Percentiles rank a stretch among this genome's conserved stretches.
These are phyloP conservation scores for Fistulinella prunicolor DNA, from an alignment of 768 basidiomycete species.

Conservation along the genomic window DNA sequence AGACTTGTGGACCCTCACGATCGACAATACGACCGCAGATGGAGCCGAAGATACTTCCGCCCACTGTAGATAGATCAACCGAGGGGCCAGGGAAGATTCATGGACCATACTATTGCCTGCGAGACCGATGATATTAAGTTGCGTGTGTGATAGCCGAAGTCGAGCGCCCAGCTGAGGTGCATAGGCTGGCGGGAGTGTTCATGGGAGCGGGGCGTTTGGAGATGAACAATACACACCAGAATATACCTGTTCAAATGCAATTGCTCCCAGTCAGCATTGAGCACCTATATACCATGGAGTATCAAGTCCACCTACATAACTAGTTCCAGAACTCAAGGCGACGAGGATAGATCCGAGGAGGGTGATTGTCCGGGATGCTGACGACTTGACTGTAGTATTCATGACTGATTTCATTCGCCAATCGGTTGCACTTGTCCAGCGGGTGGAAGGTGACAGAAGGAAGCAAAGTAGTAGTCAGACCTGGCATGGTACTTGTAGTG, in stretches of 20 bases:
- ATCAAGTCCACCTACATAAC: constrained; percentile 54
- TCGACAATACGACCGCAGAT: constrained; percentile 81
- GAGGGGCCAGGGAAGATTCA: neutral
- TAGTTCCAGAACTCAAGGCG: constrained; percentile 64
- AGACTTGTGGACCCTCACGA: constrained; percentile 63
- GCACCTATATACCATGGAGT: neutral
- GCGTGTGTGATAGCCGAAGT: constrained; percentile 73
- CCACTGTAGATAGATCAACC: constrained; percentile 43
- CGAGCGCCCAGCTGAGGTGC: constrained; percentile 82
- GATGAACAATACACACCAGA: constrained; percentile 21
- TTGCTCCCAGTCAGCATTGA: too few species aligned
- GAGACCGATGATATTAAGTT: constrained; percentile 78
- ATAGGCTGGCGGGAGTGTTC: constrained; percentile 52
- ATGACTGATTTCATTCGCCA: constrained; percentile 10
- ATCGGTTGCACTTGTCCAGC: too few species aligned
- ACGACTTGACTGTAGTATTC: constrained; percentile 20
- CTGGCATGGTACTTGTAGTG: too few species aligned
- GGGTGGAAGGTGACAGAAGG: too few species aligned
- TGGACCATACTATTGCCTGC: constrained; percentile 63
- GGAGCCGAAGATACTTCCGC: constrained; percentile 75
- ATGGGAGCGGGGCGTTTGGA: neutral
- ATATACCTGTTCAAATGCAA: constrained; percentile 20
- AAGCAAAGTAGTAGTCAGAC: too few species aligned
- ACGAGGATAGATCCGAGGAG: constrained; percentile 58
- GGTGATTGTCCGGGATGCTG: constrained; percentile 40